phyloP scores from a whole-genome alignment of 2,329 filamentous ascomycete species.

The Talaromyces atroroseus region DNA sequence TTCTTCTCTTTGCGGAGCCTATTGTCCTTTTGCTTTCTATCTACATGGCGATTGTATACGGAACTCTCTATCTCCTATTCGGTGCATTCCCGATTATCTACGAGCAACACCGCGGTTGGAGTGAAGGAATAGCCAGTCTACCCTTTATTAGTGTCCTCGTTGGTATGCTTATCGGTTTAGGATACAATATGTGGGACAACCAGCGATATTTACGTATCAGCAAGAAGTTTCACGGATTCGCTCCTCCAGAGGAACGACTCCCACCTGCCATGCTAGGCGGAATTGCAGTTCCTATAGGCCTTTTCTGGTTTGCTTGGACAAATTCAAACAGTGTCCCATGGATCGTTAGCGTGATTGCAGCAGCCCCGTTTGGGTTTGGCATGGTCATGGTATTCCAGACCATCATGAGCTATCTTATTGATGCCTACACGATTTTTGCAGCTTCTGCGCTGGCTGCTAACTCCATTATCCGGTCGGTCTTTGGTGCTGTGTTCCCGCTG shows the following conservation, averaged over 20 bases:
- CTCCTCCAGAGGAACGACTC: constrained; percentile 37
- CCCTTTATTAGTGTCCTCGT: constrained; percentile 58
- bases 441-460: constrained; percentile 71
- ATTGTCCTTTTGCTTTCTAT: constrained; percentile 81
- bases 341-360: constrained; percentile 70
- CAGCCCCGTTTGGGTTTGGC: constrained; percentile 62
- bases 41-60: constrained; percentile 75
- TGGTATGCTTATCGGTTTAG: constrained; percentile 41
- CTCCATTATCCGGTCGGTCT: constrained; percentile 68
- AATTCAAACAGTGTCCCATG: constrained; percentile 67
- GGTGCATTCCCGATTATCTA: constrained; percentile 83
- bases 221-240: neutral
- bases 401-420: constrained; percentile 81
- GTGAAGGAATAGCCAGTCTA: constrained; percentile 69
- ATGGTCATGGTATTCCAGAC: constrained; percentile 74
- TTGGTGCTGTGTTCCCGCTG: constrained; percentile 72
- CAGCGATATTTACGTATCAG: neutral
- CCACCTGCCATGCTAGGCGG: constrained; percentile 60
- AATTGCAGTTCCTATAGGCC: constrained; percentile 67
- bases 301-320: constrained; percentile 89
- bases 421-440: constrained; percentile 47
- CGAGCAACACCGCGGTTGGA: constrained; percentile 65
- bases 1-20: constrained; percentile 73
- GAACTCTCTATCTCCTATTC: constrained; percentile 85
- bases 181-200: constrained; percentile 27